Evolutionary conservation across 352 stramenopile genomes (phyloP).

Genomic region (Phytophthora colocasiae): DNA sequence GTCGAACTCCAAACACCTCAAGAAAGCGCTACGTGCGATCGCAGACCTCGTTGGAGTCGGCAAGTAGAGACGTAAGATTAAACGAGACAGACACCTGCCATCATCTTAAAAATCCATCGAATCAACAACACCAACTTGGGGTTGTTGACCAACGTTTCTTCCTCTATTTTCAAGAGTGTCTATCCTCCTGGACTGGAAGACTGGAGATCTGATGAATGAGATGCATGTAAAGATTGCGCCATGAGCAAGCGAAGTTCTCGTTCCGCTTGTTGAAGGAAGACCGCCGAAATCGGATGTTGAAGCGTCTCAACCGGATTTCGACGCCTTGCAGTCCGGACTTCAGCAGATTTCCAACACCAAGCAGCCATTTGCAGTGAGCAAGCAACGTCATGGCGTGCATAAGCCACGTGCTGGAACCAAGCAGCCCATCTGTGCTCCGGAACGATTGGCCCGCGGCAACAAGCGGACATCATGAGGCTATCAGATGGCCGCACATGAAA

Average conservation of each 20-base stretch:
- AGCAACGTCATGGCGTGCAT: slow-evolving; percentile 19
- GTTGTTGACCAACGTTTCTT: no score
- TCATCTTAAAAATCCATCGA: neutral
- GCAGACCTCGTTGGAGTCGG: slow-evolving; percentile 31
- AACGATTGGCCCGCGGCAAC: slow-evolving; percentile 32
- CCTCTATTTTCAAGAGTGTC: neutral
- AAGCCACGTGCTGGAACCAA: slow-evolving; percentile 27
- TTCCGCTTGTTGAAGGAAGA: slow-evolving; percentile 28
- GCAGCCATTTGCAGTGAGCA: slow-evolving; percentile 25
- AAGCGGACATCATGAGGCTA: slow-evolving; percentile 14
- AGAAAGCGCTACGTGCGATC: slow-evolving; percentile 67
- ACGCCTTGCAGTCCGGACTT: slow-evolving; percentile 6
- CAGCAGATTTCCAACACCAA: slow-evolving; percentile 17
- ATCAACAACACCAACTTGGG: no score
- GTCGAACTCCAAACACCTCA: slow-evolving; percentile 77
- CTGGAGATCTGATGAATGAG: slow-evolving; percentile 10
- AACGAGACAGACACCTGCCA: no score
- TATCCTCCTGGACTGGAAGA: slow-evolving; percentile 18
- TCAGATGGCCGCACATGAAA: slow-evolving; percentile 25
- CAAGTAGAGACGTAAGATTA: neutral
- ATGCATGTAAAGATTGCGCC: slow-evolving; percentile 2
- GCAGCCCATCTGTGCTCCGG: slow-evolving; percentile 23
- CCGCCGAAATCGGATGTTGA: slow-evolving; percentile 35
- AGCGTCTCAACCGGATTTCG: slow-evolving; percentile 23
- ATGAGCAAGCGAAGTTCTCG: slow-evolving; percentile 28